These are phyloP conservation scores for Mycosarcoma mackinlayi DNA, from an alignment of 1,284 basidiomycete genomes.

Conservation along the genomic window DNA sequence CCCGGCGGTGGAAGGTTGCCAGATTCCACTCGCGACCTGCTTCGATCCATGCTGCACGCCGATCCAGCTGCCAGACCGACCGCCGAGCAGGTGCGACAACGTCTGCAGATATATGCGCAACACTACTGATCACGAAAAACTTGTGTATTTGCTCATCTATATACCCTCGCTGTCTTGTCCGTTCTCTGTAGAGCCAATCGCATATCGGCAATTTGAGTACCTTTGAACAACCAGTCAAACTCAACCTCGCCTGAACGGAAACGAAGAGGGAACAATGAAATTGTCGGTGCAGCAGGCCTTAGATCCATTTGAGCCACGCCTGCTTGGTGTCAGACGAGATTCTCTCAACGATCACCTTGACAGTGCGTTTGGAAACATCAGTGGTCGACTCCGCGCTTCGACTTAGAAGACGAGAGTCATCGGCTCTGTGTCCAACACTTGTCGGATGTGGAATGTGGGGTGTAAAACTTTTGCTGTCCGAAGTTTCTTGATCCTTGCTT, in stretches of 20 bases:
- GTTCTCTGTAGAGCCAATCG: too few relatives aligned
- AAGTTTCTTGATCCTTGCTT: background rate
- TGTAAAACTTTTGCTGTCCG: conserved; percentile 2
- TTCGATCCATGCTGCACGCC: conserved; percentile 55
- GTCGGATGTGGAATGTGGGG: conserved; percentile 39
- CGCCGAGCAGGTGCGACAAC: conserved; percentile 43
- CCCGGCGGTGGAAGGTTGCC: conserved; percentile 63
- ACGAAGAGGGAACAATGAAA: too few relatives aligned
- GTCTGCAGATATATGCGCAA: conserved; percentile 1
- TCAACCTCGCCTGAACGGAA: too few relatives aligned
- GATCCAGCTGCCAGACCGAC: conserved; percentile 49
- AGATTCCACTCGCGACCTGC: conserved; percentile 55
- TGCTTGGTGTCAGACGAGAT: conserved; percentile 44
- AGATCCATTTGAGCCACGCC: conserved; percentile 54
- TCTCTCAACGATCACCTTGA: conserved; percentile 46
- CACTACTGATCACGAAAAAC: background rate
- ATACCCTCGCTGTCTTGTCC: background rate
- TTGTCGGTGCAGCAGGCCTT: background rate
- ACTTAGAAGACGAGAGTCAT: background rate
- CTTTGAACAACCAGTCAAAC: too few relatives aligned
- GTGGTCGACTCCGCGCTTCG: background rate
- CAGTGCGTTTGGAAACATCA: conserved; percentile 1
- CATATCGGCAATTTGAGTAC: too few relatives aligned
- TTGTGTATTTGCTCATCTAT: background rate
- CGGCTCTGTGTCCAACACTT: background rate